These are phyloP conservation scores for Phialocephala sp. DNA, from an alignment of 2,329 filamentous ascomycete genomes.

Conservation along the genomic window DNA sequence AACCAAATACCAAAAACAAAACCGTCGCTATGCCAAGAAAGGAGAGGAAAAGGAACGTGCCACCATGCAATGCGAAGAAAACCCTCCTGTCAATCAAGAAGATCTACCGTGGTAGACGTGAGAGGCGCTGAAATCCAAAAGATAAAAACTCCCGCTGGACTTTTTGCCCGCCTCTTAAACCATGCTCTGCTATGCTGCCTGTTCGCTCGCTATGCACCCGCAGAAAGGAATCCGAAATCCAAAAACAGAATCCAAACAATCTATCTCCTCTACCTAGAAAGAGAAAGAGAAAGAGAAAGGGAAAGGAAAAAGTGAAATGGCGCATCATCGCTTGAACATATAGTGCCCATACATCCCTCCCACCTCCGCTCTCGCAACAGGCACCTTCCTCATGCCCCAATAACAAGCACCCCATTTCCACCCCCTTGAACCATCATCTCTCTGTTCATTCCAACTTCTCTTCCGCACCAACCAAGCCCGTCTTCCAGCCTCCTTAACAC, in stretches of 20 bases:
- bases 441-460: conserved; percentile 28
- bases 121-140: neutral
- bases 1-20: neutral
- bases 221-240: neutral
- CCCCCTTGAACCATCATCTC: conserved; percentile 62
- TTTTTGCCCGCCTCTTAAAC: neutral
- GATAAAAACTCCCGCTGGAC: neutral
- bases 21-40: neutral
- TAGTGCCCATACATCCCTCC: conserved; percentile 47
- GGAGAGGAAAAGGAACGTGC: neutral
- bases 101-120: too few relatives aligned
- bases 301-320: neutral
- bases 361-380: conserved; percentile 59
- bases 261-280: neutral
- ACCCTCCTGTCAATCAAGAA: neutral
- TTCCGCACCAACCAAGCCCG: conserved; percentile 69
- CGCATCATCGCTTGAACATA: conserved; percentile 5
- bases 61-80: neutral
- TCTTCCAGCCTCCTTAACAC: conserved; percentile 68
- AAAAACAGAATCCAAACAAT: neutral
- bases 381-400: conserved; percentile 81
- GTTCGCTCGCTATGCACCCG: neutral
- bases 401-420: conserved; percentile 88
- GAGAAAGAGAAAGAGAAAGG: neutral
- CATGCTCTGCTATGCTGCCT: too few relatives aligned